Conservation (phyloP, 768 basidiomycete species). For the Kwoniella shandongensis region DNA sequence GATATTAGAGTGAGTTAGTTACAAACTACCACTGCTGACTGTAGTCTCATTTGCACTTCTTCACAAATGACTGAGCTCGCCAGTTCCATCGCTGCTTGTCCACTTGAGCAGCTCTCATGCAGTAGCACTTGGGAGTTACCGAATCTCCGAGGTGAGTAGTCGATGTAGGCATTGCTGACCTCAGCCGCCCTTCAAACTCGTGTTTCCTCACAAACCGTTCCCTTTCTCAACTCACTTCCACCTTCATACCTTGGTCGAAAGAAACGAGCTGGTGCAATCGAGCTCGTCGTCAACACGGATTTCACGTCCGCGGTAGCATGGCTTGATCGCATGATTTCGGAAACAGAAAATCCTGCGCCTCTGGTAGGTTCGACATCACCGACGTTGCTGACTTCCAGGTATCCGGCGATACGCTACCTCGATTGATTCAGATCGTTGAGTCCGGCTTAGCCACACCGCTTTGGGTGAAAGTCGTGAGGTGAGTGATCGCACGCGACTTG, state of each 20-base stretch:
- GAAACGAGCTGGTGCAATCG: neutral
- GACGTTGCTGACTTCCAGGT: neutral
- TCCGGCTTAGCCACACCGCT: neutral
- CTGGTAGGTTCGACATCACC: slow-evolving; percentile 1
- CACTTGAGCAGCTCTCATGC: slow-evolving; percentile 9
- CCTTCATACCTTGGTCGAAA: slow-evolving; percentile 9
- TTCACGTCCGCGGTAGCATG: neutral
- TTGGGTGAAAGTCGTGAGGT: neutral
- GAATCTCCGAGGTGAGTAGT: slow-evolving; percentile 23
- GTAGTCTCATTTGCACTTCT: slow-evolving; percentile 3
- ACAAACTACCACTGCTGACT: neutral
- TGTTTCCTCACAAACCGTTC: neutral
- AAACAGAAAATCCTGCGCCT: neutral
- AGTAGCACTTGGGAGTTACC: slow-evolving; percentile 32
- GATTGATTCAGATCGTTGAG: neutral
- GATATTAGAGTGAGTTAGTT: slow-evolving; percentile 23
- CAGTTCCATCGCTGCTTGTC: neutral
- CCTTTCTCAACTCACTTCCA: slow-evolving; percentile 4
- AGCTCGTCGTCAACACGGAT: neutral
- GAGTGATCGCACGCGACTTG: neutral
- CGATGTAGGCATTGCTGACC: neutral
- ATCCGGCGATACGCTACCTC: neutral
- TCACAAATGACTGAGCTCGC: slow-evolving; percentile 1
- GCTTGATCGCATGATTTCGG: neutral
- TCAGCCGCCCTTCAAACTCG: slow-evolving; percentile 1